A percentile compares a stretch with the other conserved stretches of the same genome.
These are phyloP conservation scores for Brassica hybrid DNA, from an alignment of 441 rosid species.

Conservation along the genomic window DNA sequence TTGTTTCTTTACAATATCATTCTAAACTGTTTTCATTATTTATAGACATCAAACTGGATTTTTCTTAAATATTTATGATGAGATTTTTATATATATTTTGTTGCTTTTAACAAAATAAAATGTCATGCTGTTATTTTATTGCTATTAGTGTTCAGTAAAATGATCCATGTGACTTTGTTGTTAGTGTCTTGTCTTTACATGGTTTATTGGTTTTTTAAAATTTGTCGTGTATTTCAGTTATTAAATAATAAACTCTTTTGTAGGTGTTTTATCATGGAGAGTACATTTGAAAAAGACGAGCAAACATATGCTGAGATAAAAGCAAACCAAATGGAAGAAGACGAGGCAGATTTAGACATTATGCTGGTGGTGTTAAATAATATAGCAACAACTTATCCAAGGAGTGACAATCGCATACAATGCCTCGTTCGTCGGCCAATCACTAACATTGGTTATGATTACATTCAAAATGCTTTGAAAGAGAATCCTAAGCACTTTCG, in stretches of 20 bases:
- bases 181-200: neutral
- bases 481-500: neutral
- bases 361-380: neutral
- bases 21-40: neutral
- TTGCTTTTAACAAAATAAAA: neutral
- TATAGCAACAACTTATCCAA: neutral
- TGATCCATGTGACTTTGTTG: neutral
- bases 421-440: neutral
- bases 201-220: neutral
- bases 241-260: neutral
- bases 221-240: neutral
- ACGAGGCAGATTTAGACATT: conserved; percentile 5
- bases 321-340: conserved; percentile 8
- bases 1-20: neutral
- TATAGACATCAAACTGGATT: neutral
- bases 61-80: neutral
- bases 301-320: neutral
- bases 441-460: neutral
- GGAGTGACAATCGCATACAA: neutral
- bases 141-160: too few relatives aligned
- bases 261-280: conserved; percentile 1
- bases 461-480: neutral
- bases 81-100: neutral
- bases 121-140: neutral
- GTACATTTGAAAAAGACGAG: neutral